A percentile compares a stretch with the other conserved stretches of the same genome.
Evolutionary conservation across 345 rosid genomes (phyloP).

Genomic region (Lepidium sativum): DNA sequence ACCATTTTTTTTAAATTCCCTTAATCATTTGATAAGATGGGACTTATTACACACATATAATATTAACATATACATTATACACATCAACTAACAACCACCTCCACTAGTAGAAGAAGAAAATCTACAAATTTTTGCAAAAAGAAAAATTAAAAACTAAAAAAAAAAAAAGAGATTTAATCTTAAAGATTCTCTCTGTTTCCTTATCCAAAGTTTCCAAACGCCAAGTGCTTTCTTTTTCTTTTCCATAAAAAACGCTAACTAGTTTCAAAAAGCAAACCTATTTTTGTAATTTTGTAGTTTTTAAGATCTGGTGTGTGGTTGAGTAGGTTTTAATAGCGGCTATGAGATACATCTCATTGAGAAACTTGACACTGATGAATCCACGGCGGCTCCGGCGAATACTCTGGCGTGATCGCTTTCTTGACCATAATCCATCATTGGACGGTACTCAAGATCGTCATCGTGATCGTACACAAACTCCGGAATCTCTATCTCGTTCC

Average conservation of each 20-base stretch:
- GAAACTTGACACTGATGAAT: conserved; percentile 41
- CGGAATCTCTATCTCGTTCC: conserved; percentile 64
- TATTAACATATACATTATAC: background rate
- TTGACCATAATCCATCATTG: conserved; percentile 68
- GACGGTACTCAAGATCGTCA: conserved; percentile 64
- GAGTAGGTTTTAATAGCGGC: background rate
- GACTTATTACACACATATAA: background rate
- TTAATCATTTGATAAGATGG: background rate
- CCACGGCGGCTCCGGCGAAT: conserved; percentile 37
- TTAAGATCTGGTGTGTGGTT: conserved; percentile 1
- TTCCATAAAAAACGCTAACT: too few species aligned
- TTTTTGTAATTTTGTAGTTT: background rate
- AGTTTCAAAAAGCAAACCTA: background rate
- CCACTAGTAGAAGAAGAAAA: conserved; percentile 3
- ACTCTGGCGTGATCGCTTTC: conserved; percentile 66
- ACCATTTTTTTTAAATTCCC: background rate
- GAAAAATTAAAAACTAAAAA: background rate
- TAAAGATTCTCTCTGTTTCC: background rate
- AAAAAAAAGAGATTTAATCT: background rate
- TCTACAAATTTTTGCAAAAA: background rate
- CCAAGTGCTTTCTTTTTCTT: too few species aligned
- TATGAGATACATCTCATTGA: conserved; percentile 65
- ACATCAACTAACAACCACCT: background rate
- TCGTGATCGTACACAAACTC: conserved; percentile 69
- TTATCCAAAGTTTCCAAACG: conserved; percentile 22